These are phyloP conservation scores for Yamadazyma atmosphaerica DNA, from an alignment of 1,139 yeast species.

Conservation along the genomic window DNA sequence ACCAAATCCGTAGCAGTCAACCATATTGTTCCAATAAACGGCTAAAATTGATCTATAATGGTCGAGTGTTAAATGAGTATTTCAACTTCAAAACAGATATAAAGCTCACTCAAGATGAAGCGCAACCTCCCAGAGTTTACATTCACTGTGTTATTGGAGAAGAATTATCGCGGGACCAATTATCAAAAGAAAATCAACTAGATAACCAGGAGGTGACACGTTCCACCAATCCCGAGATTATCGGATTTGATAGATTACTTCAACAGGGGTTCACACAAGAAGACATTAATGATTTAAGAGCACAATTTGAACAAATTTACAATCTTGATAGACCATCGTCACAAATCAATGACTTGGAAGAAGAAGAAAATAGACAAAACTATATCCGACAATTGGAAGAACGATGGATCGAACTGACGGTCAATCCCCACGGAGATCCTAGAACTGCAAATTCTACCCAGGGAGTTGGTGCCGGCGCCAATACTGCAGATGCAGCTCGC, in stretches of 20 bases:
- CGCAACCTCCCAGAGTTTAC: constrained; percentile 36
- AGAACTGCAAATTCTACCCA: constrained; percentile 4
- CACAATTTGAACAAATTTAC: constrained; percentile 71
- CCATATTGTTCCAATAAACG: constrained; percentile 43
- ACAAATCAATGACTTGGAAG: constrained; percentile 43
- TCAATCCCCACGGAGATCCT: constrained; percentile 17
- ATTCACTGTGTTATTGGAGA: constrained; percentile 86
- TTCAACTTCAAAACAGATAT: constrained; percentile 57
- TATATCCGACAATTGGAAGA: constrained; percentile 72
- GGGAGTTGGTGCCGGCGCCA: constrained; percentile 8
- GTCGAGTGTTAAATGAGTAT: constrained; percentile 63
- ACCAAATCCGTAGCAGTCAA: constrained; percentile 28
- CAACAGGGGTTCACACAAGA: constrained; percentile 80
- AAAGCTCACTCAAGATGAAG: constrained; percentile 11
- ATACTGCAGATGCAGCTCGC: too few species aligned
- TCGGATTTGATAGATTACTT: constrained; percentile 82
- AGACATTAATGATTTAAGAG: constrained; percentile 70
- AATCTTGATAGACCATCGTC: constrained; percentile 15
- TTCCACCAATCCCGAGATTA: constrained; percentile 66
- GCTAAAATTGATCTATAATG: constrained; percentile 71
- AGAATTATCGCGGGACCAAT: constrained; percentile 54
- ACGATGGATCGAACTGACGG: constrained; percentile 87
- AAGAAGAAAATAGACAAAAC: constrained; percentile 36
- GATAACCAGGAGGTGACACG: constrained; percentile 50
- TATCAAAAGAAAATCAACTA: constrained; percentile 60